Conservation (phyloP, 2,329 filamentous ascomycete species). For the Hypocreales sp. region DNA sequence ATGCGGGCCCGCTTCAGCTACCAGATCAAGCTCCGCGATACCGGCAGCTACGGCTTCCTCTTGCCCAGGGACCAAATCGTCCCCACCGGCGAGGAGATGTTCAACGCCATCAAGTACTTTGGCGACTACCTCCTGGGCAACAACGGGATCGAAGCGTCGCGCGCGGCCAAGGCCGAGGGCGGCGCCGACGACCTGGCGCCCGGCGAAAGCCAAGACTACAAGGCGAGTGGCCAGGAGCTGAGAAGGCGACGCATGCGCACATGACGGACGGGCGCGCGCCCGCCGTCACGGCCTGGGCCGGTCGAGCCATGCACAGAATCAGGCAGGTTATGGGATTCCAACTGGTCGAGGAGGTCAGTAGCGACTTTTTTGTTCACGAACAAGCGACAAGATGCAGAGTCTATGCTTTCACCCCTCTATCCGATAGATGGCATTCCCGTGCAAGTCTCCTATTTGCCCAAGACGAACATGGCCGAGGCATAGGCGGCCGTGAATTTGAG, state of each 20-base stretch:
- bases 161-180: conserved; percentile 9
- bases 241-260: conserved; percentile 12
- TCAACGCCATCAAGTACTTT: conserved; percentile 70
- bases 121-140: conserved; percentile 64
- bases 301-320: no score
- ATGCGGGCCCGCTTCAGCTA: conserved; percentile 71
- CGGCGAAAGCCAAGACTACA: conserved; percentile 5
- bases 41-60: conserved; percentile 86
- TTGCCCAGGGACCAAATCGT: conserved; percentile 76
- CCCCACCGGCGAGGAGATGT: conserved; percentile 76
- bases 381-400: no score
- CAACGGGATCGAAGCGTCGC: conserved; percentile 48
- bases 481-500: conserved; percentile 29
- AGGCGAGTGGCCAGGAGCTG: conserved; percentile 11
- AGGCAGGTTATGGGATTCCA: no score
- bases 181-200: conserved; percentile 3
- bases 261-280: no score
- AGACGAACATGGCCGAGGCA: conserved; percentile 21
- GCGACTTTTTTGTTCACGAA: not conserved
- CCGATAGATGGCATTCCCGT: no score
- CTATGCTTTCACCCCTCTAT: no score
- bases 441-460: conserved; percentile 12
- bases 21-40: conserved; percentile 87
- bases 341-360: no score
- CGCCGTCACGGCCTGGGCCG: no score